These are phyloP conservation scores for Discostella stelligera DNA, from an alignment of 352 stramenopile species.

Conservation along the genomic window DNA sequence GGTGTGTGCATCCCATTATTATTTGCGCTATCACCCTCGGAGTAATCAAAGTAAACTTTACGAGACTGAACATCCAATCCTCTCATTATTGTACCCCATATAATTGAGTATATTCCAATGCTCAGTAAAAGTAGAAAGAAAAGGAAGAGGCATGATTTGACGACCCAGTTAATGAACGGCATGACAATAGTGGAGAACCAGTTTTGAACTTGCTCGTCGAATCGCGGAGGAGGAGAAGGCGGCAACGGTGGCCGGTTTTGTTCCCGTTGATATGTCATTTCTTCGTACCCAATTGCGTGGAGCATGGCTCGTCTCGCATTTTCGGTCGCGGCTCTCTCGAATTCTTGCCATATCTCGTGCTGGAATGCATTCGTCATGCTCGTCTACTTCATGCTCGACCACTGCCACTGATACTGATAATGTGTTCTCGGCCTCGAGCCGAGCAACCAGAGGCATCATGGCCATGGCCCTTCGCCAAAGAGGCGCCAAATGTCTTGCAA, in stretches of 20 bases:
- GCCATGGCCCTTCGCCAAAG: too few relatives aligned
- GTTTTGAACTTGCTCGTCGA: constrained; percentile 31
- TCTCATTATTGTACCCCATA: constrained; percentile 41
- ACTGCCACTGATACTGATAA: too few relatives aligned
- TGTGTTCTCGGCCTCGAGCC: too few relatives aligned
- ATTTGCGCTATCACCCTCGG: constrained; percentile 11
- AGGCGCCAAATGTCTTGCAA: too few relatives aligned
- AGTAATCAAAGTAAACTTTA: constrained; percentile 59
- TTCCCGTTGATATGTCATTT: background rate
- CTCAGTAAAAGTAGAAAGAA: constrained; percentile 31
- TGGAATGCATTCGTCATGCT: background rate
- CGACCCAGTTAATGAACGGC: constrained; percentile 37
- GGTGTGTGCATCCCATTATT: constrained; percentile 19
- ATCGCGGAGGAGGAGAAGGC: background rate
- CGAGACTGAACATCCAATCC: constrained; percentile 49
- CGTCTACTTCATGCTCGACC: background rate
- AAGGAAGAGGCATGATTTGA: constrained; percentile 27
- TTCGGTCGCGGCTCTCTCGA: constrained; percentile 17
- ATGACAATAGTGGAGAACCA: constrained; percentile 27
- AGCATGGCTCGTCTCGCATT: constrained; percentile 25
- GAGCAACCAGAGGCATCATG: too few relatives aligned
- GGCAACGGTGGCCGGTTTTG: background rate
- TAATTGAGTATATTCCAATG: constrained; percentile 25
- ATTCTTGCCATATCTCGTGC: constrained; percentile 27
- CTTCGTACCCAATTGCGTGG: constrained; percentile 24